Evolutionary conservation across 495 filamentous ascomycete genomes (phyloP), one percentile per base, ranked within the genome.

Genomic region (Podospora sp.): DNA sequence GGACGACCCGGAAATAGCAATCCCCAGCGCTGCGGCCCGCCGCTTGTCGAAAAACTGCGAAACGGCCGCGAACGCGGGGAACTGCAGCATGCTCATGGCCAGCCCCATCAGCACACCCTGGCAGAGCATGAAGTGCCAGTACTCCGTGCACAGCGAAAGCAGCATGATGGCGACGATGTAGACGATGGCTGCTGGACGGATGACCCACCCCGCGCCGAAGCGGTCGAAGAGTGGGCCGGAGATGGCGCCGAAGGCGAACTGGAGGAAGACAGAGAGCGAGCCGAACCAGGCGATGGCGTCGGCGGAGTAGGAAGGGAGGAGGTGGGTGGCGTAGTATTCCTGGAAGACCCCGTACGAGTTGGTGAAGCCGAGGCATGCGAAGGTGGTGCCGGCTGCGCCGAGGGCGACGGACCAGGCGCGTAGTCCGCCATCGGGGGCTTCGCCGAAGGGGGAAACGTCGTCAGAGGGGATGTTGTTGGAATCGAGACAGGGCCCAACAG

Each of bases 291-390:
- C 80, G 25, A 90, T 80, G 5, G 82, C 75, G 49, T 84, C 86
- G 27, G 82, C 70, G 0, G 82, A 75, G 18, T 84, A 67, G 18
- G 77, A 68, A 1, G 72, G 65, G 1, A 91, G 81, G 52, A 85
- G 81, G 51, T 83, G 71, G 1, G 69, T 68, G n/a, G 78, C 61
- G 72, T 90, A 91, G 77, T 90, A 89, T 20, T 84, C 78, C 67
- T 88, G 76, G 67, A 90, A 91, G 25, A 70, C 62, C 9, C 88
- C 89, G 60, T 90, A 89, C 0, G 86, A 81, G 76, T 90, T 90
- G 53, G 86, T 65, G 73, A 87, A 88, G 11, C 89, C 89, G 2
- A 89, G 75, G 4, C 80, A 79, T 62, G 80, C 84, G 73, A 90
- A 89, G 65, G 80, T 76, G 60, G 68, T 65, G 56, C 24, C 66